Conservation (phyloP, 2,329 filamentous ascomycete species). For the Hymenoscyphus albidus region DNA sequence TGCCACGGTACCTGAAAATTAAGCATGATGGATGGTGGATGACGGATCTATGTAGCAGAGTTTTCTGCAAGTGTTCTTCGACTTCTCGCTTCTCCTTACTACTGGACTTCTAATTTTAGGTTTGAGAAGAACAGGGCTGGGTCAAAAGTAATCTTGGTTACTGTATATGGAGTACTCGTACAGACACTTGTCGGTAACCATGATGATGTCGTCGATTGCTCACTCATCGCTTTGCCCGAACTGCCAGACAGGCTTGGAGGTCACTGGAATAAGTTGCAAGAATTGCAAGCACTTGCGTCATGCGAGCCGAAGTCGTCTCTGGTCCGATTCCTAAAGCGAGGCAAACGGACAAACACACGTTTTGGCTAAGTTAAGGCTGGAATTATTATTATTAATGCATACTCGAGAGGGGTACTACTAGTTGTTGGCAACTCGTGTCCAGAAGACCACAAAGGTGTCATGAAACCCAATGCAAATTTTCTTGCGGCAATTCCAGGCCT, state of each 20-base stretch:
- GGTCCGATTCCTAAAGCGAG: too few relatives aligned
- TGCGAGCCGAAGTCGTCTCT: neutral
- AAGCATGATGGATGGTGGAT: conserved; percentile 1
- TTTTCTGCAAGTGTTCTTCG: conserved; percentile 2
- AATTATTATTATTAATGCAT: conserved; percentile 8
- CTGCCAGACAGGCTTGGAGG: neutral
- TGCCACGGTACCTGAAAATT: conserved; percentile 4
- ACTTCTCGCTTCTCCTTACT: neutral
- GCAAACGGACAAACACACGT: conserved; percentile 18
- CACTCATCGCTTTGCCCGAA: neutral
- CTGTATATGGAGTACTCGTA: neutral
- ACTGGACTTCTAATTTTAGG: neutral
- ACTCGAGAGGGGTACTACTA: neutral
- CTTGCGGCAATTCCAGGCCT: conserved; percentile 12
- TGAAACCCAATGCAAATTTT: conserved; percentile 10
- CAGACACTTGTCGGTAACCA: neutral
- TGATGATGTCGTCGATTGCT: neutral
- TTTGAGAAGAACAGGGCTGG: neutral
- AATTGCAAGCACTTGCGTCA: neutral
- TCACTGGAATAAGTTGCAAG: neutral
- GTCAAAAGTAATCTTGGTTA: neutral
- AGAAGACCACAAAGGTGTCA: neutral
- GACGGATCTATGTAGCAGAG: neutral
- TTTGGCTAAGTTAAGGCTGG: conserved; percentile 14
- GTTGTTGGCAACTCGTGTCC: conserved; percentile 2